Conservation (phyloP, 495 filamentous ascomycete genomes). For the Aspergillus incahuasiensis region DNA sequence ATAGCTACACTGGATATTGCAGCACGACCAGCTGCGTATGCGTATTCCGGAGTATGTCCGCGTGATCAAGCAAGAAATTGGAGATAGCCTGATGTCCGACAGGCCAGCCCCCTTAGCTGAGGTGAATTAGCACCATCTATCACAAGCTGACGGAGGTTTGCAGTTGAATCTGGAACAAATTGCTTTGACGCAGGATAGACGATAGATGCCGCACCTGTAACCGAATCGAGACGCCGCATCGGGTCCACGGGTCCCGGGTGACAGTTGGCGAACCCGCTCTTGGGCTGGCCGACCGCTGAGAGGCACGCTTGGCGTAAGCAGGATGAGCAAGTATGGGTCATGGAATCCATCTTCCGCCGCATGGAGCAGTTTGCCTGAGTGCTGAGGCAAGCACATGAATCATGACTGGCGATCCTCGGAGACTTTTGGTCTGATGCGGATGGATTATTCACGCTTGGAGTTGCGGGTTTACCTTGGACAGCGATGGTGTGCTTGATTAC, state of each 20-base stretch:
- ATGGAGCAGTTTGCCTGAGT: background rate
- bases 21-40: background rate
- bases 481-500: too few species aligned
- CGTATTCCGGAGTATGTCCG: background rate
- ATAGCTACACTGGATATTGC: background rate
- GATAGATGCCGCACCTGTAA: background rate
- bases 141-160: too few species aligned
- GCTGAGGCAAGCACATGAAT: background rate
- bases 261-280: background rate
- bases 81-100: background rate
- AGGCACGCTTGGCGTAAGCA: background rate
- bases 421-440: constrained; percentile 1
- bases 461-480: background rate
- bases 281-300: background rate
- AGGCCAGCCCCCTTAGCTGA: background rate
- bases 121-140: too few species aligned
- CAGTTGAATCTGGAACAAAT: background rate
- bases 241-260: background rate
- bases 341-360: background rate
- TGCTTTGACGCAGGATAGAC: too few species aligned
- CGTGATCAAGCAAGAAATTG: background rate
- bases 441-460: constrained; percentile 2
- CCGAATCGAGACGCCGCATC: background rate
- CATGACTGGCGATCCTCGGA: constrained; percentile 4
- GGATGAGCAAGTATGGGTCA: background rate